These are phyloP conservation scores for Posidonia oceanica DNA, from an alignment of 116 monocot species.

Conservation along the genomic window DNA sequence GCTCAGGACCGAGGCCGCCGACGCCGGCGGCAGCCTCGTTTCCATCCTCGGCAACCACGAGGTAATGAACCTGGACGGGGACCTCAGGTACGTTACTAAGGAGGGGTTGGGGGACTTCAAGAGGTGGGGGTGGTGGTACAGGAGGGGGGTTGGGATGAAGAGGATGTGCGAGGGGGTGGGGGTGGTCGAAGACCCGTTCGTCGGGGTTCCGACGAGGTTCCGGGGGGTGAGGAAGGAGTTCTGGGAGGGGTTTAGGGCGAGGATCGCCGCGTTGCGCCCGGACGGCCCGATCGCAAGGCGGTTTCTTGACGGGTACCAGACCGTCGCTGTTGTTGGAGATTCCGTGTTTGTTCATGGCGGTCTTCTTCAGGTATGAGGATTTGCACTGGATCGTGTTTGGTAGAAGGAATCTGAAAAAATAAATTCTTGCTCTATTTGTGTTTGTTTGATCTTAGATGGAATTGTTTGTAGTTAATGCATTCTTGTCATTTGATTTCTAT, in stretches of 20 bases:
- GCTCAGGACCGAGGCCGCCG: slow-evolving; percentile 44
- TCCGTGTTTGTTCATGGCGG: slow-evolving; percentile 93
- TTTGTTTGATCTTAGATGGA: too few species aligned
- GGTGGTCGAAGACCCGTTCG: slow-evolving; percentile 47
- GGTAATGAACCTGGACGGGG: slow-evolving; percentile 70
- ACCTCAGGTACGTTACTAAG: slow-evolving; percentile 63
- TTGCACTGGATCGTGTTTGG: too few species aligned
- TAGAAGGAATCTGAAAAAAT: too few species aligned
- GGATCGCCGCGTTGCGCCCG: slow-evolving; percentile 83
- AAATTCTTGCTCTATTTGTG: too few species aligned
- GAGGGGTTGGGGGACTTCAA: slow-evolving; percentile 52
- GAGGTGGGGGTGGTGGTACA: slow-evolving; percentile 59
- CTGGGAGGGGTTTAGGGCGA: slow-evolving; percentile 55
- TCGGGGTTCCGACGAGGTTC: slow-evolving; percentile 68
- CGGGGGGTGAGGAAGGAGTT: slow-evolving; percentile 47
- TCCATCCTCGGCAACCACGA: slow-evolving; percentile 85
- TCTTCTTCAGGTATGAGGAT: slow-evolving; percentile 10
- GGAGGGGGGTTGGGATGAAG: slow-evolving; percentile 64
- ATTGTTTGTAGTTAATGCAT: too few species aligned
- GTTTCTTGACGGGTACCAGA: slow-evolving; percentile 50
- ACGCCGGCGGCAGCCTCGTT: slow-evolving; percentile 37
- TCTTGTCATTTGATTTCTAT: too few species aligned
- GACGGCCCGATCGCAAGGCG: slow-evolving; percentile 52
- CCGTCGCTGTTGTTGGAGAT: slow-evolving; percentile 62
- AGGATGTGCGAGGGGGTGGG: slow-evolving; percentile 30